Percentiles rank a stretch among this genome's conserved stretches.
These are phyloP conservation scores for Pleurotus pulmonarius DNA, from an alignment of 768 basidiomycete genomes.

Conservation along the genomic window DNA sequence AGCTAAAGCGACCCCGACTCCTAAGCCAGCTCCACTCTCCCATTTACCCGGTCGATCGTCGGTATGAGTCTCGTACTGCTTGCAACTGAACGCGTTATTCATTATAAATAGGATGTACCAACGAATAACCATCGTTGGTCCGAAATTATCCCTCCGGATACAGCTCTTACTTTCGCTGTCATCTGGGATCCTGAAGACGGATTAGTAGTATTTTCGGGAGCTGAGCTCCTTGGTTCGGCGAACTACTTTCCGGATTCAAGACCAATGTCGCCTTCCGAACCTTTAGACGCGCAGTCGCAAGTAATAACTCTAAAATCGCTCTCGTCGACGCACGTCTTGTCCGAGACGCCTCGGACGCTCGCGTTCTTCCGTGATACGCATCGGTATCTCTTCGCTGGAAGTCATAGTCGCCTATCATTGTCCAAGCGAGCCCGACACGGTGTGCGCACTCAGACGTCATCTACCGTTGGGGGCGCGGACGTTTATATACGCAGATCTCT, in stretches of 20 bases:
- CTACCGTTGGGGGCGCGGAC: slow-evolving; percentile 32
- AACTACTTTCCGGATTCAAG: slow-evolving; percentile 6
- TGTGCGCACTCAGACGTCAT: slow-evolving; percentile 29
- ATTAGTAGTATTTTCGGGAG: slow-evolving; percentile 53
- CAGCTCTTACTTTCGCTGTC: slow-evolving; percentile 56
- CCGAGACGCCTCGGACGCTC: slow-evolving; percentile 20
- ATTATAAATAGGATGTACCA: too few relatives aligned
- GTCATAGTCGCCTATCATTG: neutral
- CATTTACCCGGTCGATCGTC: neutral
- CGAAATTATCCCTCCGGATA: slow-evolving; percentile 50
- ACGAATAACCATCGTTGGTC: slow-evolving; percentile 42
- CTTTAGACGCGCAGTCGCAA: slow-evolving; percentile 21
- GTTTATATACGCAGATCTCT: slow-evolving; percentile 30
- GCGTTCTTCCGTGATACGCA: slow-evolving; percentile 24
- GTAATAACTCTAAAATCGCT: slow-evolving; percentile 18
- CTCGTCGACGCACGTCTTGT: slow-evolving; percentile 14
- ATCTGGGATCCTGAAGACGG: slow-evolving; percentile 58
- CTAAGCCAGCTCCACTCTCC: neutral
- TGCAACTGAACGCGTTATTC: too few relatives aligned
- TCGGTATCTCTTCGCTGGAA: slow-evolving; percentile 6
- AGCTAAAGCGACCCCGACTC: neutral
- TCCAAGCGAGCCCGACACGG: neutral
- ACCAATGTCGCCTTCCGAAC: slow-evolving; percentile 22
- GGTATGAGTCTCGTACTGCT: neutral
- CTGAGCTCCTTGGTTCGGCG: slow-evolving; percentile 33